Conservation (phyloP, 2,329 filamentous ascomycete species). For the Zelopaecilomyces penicillatus region DNA sequence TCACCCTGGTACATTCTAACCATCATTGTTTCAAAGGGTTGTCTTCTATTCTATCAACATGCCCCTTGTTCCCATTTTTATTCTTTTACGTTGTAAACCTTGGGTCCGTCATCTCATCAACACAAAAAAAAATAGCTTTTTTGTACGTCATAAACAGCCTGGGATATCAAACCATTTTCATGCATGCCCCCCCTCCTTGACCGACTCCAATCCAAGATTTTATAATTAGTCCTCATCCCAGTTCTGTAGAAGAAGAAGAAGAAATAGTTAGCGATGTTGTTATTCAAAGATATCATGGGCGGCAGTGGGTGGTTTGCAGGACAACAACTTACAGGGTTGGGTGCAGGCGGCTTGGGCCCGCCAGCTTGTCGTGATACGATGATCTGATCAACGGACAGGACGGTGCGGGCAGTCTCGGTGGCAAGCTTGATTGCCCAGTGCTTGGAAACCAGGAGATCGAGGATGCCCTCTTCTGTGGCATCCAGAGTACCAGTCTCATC, state of each 20-base stretch:
- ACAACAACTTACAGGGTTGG: constrained; percentile 59
- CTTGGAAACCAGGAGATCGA: constrained; percentile 88
- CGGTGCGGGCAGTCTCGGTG: constrained; percentile 86
- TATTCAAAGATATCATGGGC: neutral
- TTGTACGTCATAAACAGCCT: constrained; percentile 1
- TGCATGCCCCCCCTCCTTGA: constrained; percentile 8
- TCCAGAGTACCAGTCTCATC: constrained; percentile 76
- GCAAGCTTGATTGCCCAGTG: constrained; percentile 96
- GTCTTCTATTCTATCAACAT: constrained; percentile 9
- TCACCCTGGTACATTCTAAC: no score
- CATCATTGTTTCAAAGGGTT: no score
- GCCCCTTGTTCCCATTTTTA: neutral
- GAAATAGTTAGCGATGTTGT: constrained; percentile 18
- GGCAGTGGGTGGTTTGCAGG: neutral
- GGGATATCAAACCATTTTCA: constrained; percentile 16
- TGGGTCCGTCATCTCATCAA: neutral
- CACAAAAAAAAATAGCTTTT: constrained; percentile 6
- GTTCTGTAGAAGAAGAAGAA: constrained; percentile 32
- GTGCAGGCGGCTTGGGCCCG: constrained; percentile 91
- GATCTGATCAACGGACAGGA: constrained; percentile 96
- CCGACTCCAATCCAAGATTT: constrained; percentile 15
- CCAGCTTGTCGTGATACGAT: constrained; percentile 96
- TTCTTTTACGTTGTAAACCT: neutral
- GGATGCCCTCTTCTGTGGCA: constrained; percentile 76
- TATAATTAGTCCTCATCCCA: constrained; percentile 52